These are phyloP conservation scores for Herpetomonas tarakana DNA, from an alignment of 208 protist genomes.

Conservation along the genomic window DNA sequence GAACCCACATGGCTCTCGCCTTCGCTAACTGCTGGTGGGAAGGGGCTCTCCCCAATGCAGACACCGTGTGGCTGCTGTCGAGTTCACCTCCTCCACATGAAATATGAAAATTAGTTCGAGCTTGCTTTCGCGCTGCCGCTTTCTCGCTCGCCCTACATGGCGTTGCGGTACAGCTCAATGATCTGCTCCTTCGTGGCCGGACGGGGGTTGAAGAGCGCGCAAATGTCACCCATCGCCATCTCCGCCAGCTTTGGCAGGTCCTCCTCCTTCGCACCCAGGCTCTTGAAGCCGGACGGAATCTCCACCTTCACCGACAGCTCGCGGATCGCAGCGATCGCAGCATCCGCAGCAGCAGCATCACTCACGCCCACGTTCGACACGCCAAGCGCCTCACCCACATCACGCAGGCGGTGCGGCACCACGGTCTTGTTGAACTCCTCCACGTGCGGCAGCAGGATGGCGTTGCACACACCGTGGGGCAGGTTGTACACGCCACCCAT, in stretches of 20 bases:
- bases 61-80: too few relatives aligned
- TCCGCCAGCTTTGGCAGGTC: slow-evolving; percentile 41
- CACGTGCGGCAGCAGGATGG: slow-evolving; percentile 82
- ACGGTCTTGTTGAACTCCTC: slow-evolving; percentile 63
- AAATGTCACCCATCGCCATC: slow-evolving; percentile 40
- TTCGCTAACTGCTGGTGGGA: too few relatives aligned
- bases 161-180: slow-evolving; percentile 30
- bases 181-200: slow-evolving; percentile 50
- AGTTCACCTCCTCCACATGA: too few relatives aligned
- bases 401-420: slow-evolving; percentile 47
- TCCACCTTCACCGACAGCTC: slow-evolving; percentile 35
- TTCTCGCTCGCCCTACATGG: slow-evolving; percentile 46
- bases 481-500: slow-evolving; percentile 83
- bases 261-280: slow-evolving; percentile 48
- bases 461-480: slow-evolving; percentile 86
- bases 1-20: too few relatives aligned
- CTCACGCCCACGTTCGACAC: slow-evolving; percentile 29
- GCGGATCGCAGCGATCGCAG: slow-evolving; percentile 55
- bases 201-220: slow-evolving; percentile 55
- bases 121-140: too few relatives aligned
- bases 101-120: too few relatives aligned
- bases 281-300: slow-evolving; percentile 58
- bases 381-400: slow-evolving; percentile 50
- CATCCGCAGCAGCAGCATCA: slow-evolving; percentile 42
- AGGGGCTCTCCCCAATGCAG: too few relatives aligned